phyloP scores from a whole-genome alignment of 768 basidiomycete genomes.

The Leccinum sublutescens region DNA sequence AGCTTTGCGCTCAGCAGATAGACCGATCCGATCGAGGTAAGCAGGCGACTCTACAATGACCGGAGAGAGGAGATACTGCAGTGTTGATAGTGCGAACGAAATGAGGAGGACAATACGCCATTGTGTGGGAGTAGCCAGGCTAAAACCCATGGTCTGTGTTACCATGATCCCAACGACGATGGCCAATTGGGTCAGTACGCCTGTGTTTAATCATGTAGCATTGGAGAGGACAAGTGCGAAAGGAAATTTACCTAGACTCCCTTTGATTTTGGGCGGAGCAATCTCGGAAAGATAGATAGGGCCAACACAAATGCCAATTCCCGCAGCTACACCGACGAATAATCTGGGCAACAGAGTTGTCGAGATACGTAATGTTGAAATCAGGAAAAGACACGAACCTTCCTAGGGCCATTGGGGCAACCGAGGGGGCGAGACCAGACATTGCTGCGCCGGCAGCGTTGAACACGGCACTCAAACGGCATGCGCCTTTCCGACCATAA shows the following conservation, averaged over 20 bases:
- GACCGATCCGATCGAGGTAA: constrained; percentile 56
- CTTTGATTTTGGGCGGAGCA: constrained; percentile 72
- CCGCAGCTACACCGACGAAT: constrained; percentile 67
- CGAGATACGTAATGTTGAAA: not conserved
- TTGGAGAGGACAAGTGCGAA: not conserved
- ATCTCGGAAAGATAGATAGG: constrained; percentile 88
- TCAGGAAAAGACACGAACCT: constrained; percentile 43
- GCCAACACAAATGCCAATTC: constrained; percentile 72
- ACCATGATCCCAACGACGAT: constrained; percentile 85
- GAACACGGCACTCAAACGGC: constrained; percentile 54
- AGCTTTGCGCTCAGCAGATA: constrained; percentile 46
- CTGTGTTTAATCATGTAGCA: constrained; percentile 33
- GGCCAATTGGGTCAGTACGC: constrained; percentile 76
- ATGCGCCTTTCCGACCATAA: constrained; percentile 68
- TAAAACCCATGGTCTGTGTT: constrained; percentile 77
- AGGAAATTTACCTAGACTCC: constrained; percentile 57
- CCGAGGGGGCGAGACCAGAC: constrained; percentile 63
- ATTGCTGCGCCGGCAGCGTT: constrained; percentile 58
- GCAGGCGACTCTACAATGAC: constrained; percentile 69
- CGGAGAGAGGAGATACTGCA: constrained; percentile 55
- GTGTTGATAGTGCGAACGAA: constrained; percentile 53
- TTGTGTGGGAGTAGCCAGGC: constrained; percentile 58
- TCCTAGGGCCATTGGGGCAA: constrained; percentile 58
- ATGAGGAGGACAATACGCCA: constrained; percentile 74
- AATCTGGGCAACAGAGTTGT: constrained; percentile 39